A percentile compares a stretch with the other conserved stretches of the same genome.
Evolutionary conservation across 106 monocot species (phyloP).

Genomic region (Acorus gramineus): DNA sequence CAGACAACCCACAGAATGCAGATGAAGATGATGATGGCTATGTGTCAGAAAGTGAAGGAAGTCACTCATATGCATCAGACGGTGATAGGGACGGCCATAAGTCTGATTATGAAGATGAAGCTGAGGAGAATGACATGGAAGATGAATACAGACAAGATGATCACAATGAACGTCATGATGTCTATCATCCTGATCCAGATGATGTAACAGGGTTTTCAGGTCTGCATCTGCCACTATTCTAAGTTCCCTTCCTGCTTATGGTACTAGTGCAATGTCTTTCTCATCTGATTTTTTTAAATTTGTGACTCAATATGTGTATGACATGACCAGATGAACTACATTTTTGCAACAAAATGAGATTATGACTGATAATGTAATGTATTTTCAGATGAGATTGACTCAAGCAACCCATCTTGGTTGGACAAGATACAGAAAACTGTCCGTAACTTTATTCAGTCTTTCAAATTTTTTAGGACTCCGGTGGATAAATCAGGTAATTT

Average conservation of each 20-base stretch:
- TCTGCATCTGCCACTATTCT: constrained; percentile 2
- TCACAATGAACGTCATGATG: constrained; percentile 6
- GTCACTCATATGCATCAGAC: constrained; percentile 35
- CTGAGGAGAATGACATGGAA: constrained; percentile 28
- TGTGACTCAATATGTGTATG: neutral
- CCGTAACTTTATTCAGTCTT: constrained; percentile 52
- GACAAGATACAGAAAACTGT: constrained; percentile 73
- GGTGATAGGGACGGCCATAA: constrained; percentile 42
- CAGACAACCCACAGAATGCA: constrained; percentile 4
- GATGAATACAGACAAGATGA: constrained; percentile 39
- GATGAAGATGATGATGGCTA: constrained; percentile 43
- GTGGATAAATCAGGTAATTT: constrained; percentile 75
- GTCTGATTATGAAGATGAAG: constrained; percentile 31
- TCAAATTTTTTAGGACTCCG: constrained; percentile 84
- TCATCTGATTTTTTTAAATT: neutral
- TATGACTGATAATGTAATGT: neutral
- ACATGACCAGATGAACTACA: too few relatives aligned
- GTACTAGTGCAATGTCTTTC: neutral
- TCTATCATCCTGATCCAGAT: constrained; percentile 24
- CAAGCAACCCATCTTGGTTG: constrained; percentile 51
- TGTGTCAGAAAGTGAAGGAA: constrained; percentile 50
- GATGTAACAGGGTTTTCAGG: constrained; percentile 45
- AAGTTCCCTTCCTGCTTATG: neutral
- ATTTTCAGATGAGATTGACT: constrained; percentile 28
- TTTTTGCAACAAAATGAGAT: neutral